phyloP scores from a whole-genome alignment of 768 basidiomycete genomes.

The Mycena filopes region DNA sequence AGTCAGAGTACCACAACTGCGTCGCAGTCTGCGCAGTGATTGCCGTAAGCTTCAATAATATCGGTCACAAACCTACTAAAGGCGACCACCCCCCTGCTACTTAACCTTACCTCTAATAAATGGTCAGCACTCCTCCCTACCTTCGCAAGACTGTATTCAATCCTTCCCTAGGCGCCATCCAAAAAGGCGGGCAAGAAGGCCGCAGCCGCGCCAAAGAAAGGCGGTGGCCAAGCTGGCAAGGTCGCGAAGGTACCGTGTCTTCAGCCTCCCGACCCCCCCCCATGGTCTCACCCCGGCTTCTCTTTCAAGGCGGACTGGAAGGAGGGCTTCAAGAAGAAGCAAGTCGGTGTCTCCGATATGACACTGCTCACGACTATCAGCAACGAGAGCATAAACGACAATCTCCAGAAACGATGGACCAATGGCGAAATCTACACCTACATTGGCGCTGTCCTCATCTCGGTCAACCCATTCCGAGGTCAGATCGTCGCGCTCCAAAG shows the following conservation, averaged over 20 bases:
- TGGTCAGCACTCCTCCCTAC: constrained; percentile 28
- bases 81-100: neutral
- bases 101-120: constrained; percentile 26
- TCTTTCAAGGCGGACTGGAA: constrained; percentile 98
- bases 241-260: constrained; percentile 75
- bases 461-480: constrained; percentile 99
- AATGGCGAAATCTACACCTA: constrained; percentile 98
- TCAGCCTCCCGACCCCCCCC: constrained; percentile 5
- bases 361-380: constrained; percentile 96
- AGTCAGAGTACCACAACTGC: too few relatives aligned
- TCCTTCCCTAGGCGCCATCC: constrained; percentile 71
- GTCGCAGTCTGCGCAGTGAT: too few relatives aligned
- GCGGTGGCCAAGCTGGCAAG: constrained; percentile 61
- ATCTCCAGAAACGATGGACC: constrained; percentile 95
- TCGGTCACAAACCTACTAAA: constrained; percentile 3
- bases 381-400: constrained; percentile 98
- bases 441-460: constrained; percentile 97
- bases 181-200: constrained; percentile 93
- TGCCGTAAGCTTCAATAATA: too few relatives aligned
- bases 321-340: constrained; percentile 99
- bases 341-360: constrained; percentile 98
- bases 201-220: constrained; percentile 70
- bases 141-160: constrained; percentile 20
- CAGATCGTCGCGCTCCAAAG: constrained; percentile 24
- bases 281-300: constrained; percentile 28